Percentiles rank a stretch among this genome's conserved stretches.
These are phyloP conservation scores for Pugionium dolabratum DNA, from an alignment of 345 rosid species.

Conservation along the genomic window DNA sequence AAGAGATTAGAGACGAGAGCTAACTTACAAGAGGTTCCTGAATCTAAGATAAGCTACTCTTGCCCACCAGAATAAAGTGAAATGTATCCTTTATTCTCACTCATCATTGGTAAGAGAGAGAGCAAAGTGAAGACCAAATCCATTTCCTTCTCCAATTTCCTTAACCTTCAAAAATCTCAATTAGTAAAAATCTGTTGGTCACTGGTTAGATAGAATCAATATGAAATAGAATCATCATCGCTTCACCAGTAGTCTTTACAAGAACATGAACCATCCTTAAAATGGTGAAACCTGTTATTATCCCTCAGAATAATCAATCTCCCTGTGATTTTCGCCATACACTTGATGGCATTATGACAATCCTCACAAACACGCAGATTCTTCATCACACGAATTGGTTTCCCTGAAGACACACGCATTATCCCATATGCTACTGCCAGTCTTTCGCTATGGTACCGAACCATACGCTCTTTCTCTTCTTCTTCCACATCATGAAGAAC, in stretches of 20 bases:
- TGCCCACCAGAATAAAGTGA: neutral
- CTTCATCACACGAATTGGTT: slow-evolving; percentile 67
- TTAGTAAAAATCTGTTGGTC: neutral
- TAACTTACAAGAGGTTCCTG: neutral
- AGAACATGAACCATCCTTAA: slow-evolving; percentile 62
- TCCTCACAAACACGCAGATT: slow-evolving; percentile 72
- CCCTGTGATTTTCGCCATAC: slow-evolving; percentile 56
- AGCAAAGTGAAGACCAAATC: neutral
- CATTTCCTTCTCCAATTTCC: neutral
- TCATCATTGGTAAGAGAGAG: neutral
- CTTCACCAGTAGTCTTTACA: slow-evolving; percentile 74
- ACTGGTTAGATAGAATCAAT: neutral
- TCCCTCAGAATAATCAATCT: slow-evolving; percentile 68
- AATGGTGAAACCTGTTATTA: slow-evolving; percentile 70
- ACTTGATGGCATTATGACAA: slow-evolving; percentile 67
- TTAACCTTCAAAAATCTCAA: neutral
- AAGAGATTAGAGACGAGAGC: neutral
- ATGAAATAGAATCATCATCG: slow-evolving; percentile 18
- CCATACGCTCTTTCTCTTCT: slow-evolving; percentile 77
- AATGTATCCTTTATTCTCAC: neutral
- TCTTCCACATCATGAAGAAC: slow-evolving; percentile 77
- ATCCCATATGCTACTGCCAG: slow-evolving; percentile 67
- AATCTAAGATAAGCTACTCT: neutral
- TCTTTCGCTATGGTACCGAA: slow-evolving; percentile 67
- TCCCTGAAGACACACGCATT: slow-evolving; percentile 54